Conservation (phyloP, 371 early-diverging fungal genomes). For the Syncephalastrum contaminatum region DNA sequence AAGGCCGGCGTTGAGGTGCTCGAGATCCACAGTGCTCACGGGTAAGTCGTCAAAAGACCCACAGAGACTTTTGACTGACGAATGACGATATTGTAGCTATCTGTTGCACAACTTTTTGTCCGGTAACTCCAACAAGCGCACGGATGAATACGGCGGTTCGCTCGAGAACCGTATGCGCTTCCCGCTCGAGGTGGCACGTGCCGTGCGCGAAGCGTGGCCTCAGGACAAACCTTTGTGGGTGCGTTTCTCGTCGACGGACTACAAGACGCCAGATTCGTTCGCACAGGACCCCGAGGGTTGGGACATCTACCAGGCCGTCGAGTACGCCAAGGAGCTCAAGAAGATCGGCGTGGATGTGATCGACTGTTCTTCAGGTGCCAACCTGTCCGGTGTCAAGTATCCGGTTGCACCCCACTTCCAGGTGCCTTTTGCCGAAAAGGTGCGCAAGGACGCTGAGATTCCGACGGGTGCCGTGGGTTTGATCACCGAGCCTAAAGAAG, state of each 20-base stretch:
- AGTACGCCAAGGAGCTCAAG: slow-evolving; percentile 53
- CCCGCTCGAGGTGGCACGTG: slow-evolving; percentile 59
- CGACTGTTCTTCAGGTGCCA: slow-evolving; percentile 75
- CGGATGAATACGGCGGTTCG: slow-evolving; percentile 82
- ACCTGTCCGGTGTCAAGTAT: slow-evolving; percentile 47
- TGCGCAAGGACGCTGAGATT: slow-evolving; percentile 61
- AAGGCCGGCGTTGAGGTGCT: slow-evolving; percentile 84
- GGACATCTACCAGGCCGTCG: slow-evolving; percentile 66
- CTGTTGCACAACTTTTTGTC: slow-evolving; percentile 78
- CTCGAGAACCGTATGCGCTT: slow-evolving; percentile 79
- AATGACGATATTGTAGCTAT: slow-evolving; percentile 52
- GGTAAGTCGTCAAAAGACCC: slow-evolving; percentile 17
- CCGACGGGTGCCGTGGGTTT: slow-evolving; percentile 73
- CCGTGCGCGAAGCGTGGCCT: slow-evolving; percentile 74
- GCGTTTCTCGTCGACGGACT: slow-evolving; percentile 76
- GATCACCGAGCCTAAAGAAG: slow-evolving; percentile 65
- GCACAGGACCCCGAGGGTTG: slow-evolving; percentile 42
- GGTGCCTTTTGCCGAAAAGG: slow-evolving; percentile 63
- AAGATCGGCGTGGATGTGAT: slow-evolving; percentile 74
- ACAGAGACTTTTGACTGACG: background rate
- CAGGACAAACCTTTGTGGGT: slow-evolving; percentile 77
- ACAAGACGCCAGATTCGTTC: slow-evolving; percentile 33
- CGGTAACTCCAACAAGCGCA: slow-evolving; percentile 78
- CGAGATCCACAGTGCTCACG: slow-evolving; percentile 81
- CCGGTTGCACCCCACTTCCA: slow-evolving; percentile 63